Evolutionary conservation across 2,329 filamentous ascomycete species (phyloP).

Genomic region (Salinomyces thailandicus): DNA sequence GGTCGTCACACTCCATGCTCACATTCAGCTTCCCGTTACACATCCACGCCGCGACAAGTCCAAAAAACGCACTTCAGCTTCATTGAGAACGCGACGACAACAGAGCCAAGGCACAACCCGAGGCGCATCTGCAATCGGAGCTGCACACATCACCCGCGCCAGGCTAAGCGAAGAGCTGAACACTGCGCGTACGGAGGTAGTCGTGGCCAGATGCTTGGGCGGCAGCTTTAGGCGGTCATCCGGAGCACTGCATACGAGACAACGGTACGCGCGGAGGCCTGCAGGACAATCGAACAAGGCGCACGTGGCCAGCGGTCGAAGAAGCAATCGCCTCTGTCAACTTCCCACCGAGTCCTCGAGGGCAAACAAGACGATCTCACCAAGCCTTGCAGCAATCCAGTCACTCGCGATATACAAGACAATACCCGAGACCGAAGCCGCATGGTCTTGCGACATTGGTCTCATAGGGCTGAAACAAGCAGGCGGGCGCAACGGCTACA

Average conservation of each 20-base stretch:
- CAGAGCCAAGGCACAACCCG: too few species aligned
- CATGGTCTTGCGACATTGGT: background rate
- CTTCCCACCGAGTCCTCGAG: background rate
- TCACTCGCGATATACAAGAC: background rate
- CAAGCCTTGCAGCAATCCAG: background rate
- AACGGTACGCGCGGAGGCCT: conserved; percentile 1
- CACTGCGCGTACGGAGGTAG: too few species aligned
- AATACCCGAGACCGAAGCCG: background rate
- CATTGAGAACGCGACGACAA: too few species aligned
- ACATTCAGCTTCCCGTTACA: too few species aligned
- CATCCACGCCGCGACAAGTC: too few species aligned
- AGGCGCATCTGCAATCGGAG: too few species aligned
- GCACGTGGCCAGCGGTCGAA: background rate
- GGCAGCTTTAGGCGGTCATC: background rate
- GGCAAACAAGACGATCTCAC: background rate
- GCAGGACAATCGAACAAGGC: conserved; percentile 5
- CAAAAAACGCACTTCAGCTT: too few species aligned
- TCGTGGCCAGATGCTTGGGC: too few species aligned
- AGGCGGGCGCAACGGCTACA: conserved; percentile 7
- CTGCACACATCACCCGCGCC: too few species aligned
- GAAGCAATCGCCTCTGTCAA: background rate
- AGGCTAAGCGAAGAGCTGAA: too few species aligned
- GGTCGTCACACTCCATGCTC: too few species aligned
- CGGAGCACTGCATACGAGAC: conserved; percentile 1
- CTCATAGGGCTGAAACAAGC: conserved; percentile 9